These are phyloP conservation scores for Helicocarpus griseus DNA, from an alignment of 2,329 filamentous ascomycete genomes.

Conservation along the genomic window DNA sequence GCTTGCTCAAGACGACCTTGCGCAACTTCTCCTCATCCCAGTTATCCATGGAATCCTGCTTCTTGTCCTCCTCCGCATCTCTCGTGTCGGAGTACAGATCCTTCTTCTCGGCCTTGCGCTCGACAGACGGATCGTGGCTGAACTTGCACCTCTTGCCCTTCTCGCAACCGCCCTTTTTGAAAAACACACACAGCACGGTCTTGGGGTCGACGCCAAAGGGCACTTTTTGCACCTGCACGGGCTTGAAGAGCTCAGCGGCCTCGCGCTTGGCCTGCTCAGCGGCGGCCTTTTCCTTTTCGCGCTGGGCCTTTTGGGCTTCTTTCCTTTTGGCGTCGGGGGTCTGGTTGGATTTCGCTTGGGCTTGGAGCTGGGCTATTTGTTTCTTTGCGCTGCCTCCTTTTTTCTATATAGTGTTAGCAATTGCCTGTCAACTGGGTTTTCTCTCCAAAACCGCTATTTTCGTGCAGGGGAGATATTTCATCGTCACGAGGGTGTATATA, in stretches of 20 bases:
- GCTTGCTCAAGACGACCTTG: conserved; percentile 86
- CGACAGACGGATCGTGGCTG: conserved; percentile 78
- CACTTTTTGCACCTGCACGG: conserved; percentile 92
- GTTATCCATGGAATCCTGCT: conserved; percentile 90
- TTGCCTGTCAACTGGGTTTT: too few relatives aligned
- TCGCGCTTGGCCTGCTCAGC: conserved; percentile 78
- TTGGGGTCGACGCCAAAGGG: conserved; percentile 97
- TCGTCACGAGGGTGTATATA: neutral
- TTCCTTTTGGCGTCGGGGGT: conserved; percentile 82
- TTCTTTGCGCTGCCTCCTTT: conserved; percentile 87
- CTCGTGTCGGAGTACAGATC: conserved; percentile 81
- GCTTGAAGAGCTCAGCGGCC: conserved; percentile 72
- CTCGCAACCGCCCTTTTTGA: conserved; percentile 93
- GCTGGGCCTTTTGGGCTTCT: conserved; percentile 52
- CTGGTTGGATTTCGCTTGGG: conserved; percentile 63
- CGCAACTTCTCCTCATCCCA: conserved; percentile 97
- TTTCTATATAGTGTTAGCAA: conserved; percentile 44
- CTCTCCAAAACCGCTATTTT: too few relatives aligned
- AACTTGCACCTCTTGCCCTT: conserved; percentile 99
- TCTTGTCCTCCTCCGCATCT: conserved; percentile 55
- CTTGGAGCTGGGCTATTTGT: conserved; percentile 74
- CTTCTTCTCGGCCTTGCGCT: conserved; percentile 86
- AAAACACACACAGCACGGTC: conserved; percentile 92
- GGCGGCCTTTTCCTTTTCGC: conserved; percentile 82
- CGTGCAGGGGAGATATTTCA: too few relatives aligned